Base-by-base conservation (phyloP, 352 stramenopile species). In the Phytophthora fragariaefolia region DNA sequence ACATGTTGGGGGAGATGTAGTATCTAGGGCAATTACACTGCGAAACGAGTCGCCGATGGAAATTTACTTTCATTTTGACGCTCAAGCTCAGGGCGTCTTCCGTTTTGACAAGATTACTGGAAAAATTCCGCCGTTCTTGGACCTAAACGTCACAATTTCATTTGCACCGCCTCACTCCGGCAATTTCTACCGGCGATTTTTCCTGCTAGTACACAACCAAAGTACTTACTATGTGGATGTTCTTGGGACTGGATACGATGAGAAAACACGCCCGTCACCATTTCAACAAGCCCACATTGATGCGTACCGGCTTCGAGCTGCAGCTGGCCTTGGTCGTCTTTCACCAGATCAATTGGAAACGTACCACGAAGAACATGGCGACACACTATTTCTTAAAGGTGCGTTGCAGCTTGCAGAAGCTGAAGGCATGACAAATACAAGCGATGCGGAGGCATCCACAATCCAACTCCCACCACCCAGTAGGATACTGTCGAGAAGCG, bases 181-280 rank as follows among this genome's bases (percentile, higher is more conserved):
- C 17, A 98, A 98, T 54, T 98, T 97, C 75, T 98, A 98, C 65
- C 80, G 91, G 0, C 76, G 93, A 1, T 77, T 97, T 49, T 97
- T 96, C 65, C 17, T 95, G 17, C 49, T 97, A 2, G 24, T 97
- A 6, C 81, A 97, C 32, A 90, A 97, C 67, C 89, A 97, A 63
- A 85, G 78, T 28, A 83, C 92, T 8, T 71, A 88, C 8, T 97
- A 86, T 58, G 71, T 98, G 12, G 95, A 98, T 51, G 69, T 96
- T 1, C 69, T 98, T 7, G 95, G 89, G 10, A 98, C 91, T 6
- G 92, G 77, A 22, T 97, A 90, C 61, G 87, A 98, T 58, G 80
- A 94, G 42, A 96, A 96, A 50, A 81, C 91, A 23, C 82, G 95
- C 2, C 93, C 95, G 8, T 94, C 93, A 27, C 94, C 94, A 2